These are phyloP conservation scores for Zarea fungicola DNA, from an alignment of 2,329 filamentous ascomycete genomes.

Conservation along the genomic window DNA sequence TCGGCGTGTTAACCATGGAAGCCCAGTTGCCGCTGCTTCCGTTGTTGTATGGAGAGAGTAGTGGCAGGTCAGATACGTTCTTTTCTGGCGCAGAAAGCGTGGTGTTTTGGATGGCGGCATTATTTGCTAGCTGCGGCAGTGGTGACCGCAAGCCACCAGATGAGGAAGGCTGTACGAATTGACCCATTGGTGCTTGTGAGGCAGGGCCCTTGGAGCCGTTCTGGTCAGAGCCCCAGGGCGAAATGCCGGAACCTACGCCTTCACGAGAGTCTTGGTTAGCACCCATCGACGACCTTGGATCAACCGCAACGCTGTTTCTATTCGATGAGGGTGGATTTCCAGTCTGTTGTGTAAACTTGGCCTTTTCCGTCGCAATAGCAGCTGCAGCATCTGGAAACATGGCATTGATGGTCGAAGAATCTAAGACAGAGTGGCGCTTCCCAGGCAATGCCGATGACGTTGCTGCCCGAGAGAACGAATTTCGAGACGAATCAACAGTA, in stretches of 20 bases:
- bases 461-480: constrained; percentile 77
- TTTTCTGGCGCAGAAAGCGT: constrained; percentile 69
- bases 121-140: constrained; percentile 61
- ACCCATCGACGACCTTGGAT: constrained; percentile 70
- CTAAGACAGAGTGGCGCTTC: constrained; percentile 92
- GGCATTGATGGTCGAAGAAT: constrained; percentile 88
- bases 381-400: constrained; percentile 99
- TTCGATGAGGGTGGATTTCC: constrained; percentile 86
- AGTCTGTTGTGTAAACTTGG: constrained; percentile 92
- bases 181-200: constrained; percentile 82
- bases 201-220: constrained; percentile 67
- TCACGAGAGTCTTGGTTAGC: constrained; percentile 39
- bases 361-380: constrained; percentile 97
- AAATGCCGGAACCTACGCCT: constrained; percentile 37
- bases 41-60: constrained; percentile 73
- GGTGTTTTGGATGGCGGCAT: constrained; percentile 73
- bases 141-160: constrained; percentile 74
- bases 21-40: constrained; percentile 90
- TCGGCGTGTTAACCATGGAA: constrained; percentile 96
- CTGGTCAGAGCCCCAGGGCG: constrained; percentile 67
- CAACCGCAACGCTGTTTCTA: constrained; percentile 80
- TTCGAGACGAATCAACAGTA: constrained; percentile 79
- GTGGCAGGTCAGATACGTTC: constrained; percentile 63
- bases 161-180: constrained; percentile 80
- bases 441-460: constrained; percentile 65